A percentile compares a stretch with the other conserved stretches of the same genome.
Conservation (phyloP, 495 filamentous ascomycete species). For the Cercophora newfieldiana region DNA sequence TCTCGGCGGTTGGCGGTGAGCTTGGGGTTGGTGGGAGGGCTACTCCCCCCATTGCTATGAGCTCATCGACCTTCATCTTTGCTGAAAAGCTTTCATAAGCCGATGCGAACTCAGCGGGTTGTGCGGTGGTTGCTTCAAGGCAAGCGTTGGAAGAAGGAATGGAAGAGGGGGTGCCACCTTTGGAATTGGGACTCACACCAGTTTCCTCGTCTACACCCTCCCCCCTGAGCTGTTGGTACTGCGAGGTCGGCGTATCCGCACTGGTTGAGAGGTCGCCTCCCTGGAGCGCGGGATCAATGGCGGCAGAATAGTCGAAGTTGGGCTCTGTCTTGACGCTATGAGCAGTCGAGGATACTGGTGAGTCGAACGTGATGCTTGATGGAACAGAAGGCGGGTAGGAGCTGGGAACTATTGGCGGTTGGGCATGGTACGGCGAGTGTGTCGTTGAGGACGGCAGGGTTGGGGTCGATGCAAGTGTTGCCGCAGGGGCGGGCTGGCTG, state of each 20-base stretch:
- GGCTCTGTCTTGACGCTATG: conserved; percentile 58
- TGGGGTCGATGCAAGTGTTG: conserved; percentile 31
- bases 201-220: conserved; percentile 27
- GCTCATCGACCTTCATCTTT: conserved; percentile 73
- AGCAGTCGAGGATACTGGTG: conserved; percentile 47
- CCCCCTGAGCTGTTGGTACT: conserved; percentile 37
- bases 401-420: conserved; percentile 34
- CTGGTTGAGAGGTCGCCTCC: conserved; percentile 35
- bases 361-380: conserved; percentile 36
- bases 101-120: conserved; percentile 34
- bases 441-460: conserved; percentile 36
- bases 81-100: conserved; percentile 58
- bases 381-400: conserved; percentile 31
- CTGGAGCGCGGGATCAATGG: conserved; percentile 77
- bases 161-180: conserved; percentile 34
- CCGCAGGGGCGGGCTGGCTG: conserved; percentile 32
- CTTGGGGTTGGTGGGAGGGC: conserved; percentile 61
- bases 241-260: conserved; percentile 38
- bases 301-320: conserved; percentile 63
- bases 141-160: conserved; percentile 23
- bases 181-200: conserved; percentile 24
- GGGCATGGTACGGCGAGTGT: conserved; percentile 31
- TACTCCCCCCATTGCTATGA: conserved; percentile 66
- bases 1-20: conserved; percentile 51
- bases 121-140: conserved; percentile 17